These are phyloP conservation scores for Mycena galericulata DNA, from an alignment of 768 basidiomycete species.

Conservation along the genomic window DNA sequence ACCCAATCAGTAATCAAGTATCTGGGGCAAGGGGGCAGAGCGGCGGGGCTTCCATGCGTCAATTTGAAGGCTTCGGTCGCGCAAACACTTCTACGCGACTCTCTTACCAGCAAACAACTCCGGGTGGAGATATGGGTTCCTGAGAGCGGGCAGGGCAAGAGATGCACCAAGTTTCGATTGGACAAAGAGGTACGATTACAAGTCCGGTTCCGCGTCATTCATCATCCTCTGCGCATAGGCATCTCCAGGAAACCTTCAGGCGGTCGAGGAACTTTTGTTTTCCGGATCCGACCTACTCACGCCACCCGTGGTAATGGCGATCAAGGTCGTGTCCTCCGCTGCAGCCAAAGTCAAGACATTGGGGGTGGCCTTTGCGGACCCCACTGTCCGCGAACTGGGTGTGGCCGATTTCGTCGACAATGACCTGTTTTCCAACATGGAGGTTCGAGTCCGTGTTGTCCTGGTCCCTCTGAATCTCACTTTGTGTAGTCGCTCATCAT, in stretches of 20 bases:
- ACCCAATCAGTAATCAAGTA: constrained; percentile 96
- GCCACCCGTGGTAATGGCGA: constrained; percentile 90
- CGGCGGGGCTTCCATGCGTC: constrained; percentile 79
- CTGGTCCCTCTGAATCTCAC: not conserved
- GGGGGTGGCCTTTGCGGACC: constrained; percentile 93
- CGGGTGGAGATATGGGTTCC: constrained; percentile 92
- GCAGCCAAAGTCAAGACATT: constrained; percentile 75
- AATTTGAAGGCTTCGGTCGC: constrained; percentile 82
- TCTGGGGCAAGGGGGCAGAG: constrained; percentile 74
- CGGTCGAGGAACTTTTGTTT: constrained; percentile 89
- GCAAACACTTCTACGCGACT: constrained; percentile 86
- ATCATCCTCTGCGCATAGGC: constrained; percentile 48
- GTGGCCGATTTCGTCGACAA: constrained; percentile 94
- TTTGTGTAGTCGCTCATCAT: constrained; percentile 85
- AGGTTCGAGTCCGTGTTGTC: constrained; percentile 62
- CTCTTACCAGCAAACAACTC: constrained; percentile 89
- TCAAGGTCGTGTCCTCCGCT: constrained; percentile 76
- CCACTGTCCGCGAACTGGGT: constrained; percentile 85
- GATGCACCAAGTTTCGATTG: constrained; percentile 77
- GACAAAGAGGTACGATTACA: constrained; percentile 76
- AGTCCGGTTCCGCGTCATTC: not conserved
- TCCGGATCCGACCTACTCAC: constrained; percentile 79
- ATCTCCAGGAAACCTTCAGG: constrained; percentile 73
- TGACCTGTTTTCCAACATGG: constrained; percentile 94
- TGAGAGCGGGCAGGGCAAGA: constrained; percentile 80